Evolutionary conservation across 2,329 filamentous ascomycete genomes (phyloP).

Genomic region (Hypoxylon sp.): DNA sequence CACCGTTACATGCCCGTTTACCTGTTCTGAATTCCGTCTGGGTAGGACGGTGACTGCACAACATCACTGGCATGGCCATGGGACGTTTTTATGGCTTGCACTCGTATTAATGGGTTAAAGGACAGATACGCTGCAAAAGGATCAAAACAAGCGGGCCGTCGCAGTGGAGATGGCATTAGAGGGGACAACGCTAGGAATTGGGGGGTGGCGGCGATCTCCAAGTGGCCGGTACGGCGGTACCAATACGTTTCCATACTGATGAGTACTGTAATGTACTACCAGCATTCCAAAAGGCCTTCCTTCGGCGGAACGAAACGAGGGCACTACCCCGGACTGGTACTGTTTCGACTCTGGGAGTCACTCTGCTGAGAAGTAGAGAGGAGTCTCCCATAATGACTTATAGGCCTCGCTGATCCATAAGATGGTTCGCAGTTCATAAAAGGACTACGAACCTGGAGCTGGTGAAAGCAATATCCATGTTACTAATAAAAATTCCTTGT

Average conservation of each 20-base stretch:
- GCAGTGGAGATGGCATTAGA: constrained; percentile 42
- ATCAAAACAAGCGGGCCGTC: constrained; percentile 45
- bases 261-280: constrained; percentile 34
- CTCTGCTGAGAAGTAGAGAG: constrained; percentile 23
- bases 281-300: constrained; percentile 22
- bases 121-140: constrained; percentile 37
- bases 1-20: constrained; percentile 30
- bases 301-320: constrained; percentile 24
- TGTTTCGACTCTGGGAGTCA: constrained; percentile 16
- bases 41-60: constrained; percentile 32
- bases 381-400: constrained; percentile 17
- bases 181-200: constrained; percentile 42
- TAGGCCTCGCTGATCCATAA: constrained; percentile 1
- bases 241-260: constrained; percentile 33
- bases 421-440: constrained; percentile 22
- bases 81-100: constrained; percentile 36
- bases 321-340: constrained; percentile 20
- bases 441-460: constrained; percentile 9
- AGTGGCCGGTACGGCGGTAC: constrained; percentile 43
- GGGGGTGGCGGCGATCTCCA: constrained; percentile 45
- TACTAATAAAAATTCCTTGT: constrained; percentile 40
- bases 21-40: constrained; percentile 22
- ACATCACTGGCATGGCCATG: constrained; percentile 31
- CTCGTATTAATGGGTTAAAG: constrained; percentile 30
- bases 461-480: constrained; percentile 35